Evolutionary conservation across 2,329 filamentous ascomycete species (phyloP), one percentile per base, ranked within the genome.

Genomic region (Meredithiella fracta): DNA sequence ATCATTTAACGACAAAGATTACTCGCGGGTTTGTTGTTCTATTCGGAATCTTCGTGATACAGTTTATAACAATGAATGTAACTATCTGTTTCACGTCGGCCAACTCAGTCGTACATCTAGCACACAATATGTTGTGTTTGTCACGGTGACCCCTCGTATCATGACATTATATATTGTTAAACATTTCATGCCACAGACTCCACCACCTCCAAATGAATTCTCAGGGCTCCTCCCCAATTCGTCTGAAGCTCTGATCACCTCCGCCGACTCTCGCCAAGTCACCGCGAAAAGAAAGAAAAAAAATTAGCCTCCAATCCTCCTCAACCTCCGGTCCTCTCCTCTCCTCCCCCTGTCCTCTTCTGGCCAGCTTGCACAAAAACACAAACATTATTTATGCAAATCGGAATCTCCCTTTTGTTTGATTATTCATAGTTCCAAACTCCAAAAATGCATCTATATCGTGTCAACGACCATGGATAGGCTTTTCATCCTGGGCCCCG

Each of bases 401-500:
- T 11, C 29, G 11, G 29, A 34, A 11, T 34, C 29, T 34, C 29
- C 29, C 29, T 34, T 34, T 34, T 44, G 40, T 44, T 44, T 22
- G 40, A 22, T 22, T 44, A 22, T 44, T n/a, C 14, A 22, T 44
- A 11, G 29, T 34, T 34, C 29, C 29, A 34, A 34, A 34, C 29
- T 5, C 29, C 29, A 34, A 11, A 34, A 11, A 34, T 5, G 29
- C 37, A 38, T 38, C 37, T n/a, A 8, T 7, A 44, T 44, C 4
- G 11, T 44, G 4, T 5, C 20, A 3, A 17, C 40, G 15, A 17
- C 38, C 17, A 9, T 44, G 8, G 17, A 17, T n/a, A 22, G 40
- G n/a, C 15, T n/a, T 7, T 34, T 22, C 17, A 54, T 54, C 53
- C 53, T 47, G 26, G n/a, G 53, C 29, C 53, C 15, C 31, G 53